Evolutionary conservation across 2,329 filamentous ascomycete genomes (phyloP).

Genomic region (Teratosphaeria epicoccoides): DNA sequence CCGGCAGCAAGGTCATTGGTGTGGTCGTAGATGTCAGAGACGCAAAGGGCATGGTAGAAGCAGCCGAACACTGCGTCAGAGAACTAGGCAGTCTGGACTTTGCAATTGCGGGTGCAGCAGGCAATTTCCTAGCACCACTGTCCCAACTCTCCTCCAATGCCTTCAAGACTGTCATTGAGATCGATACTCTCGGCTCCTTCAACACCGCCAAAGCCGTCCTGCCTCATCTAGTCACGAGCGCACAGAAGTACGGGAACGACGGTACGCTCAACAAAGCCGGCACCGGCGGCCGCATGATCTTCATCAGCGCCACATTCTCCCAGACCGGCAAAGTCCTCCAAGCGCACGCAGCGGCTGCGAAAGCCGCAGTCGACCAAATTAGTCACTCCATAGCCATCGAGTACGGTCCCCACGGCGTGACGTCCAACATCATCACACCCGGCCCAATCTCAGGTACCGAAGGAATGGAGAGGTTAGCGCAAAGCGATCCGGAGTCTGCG

Average conservation of each 20-base stretch:
- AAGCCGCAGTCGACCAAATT: conserved; percentile 81
- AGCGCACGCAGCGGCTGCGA: conserved; percentile 81
- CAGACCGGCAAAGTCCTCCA: conserved; percentile 80
- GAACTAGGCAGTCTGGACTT: conserved; percentile 86
- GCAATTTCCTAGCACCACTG: conserved; percentile 87
- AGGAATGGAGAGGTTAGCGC: conserved; percentile 36
- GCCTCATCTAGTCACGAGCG: conserved; percentile 69
- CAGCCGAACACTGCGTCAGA: conserved; percentile 66
- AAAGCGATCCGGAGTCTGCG: conserved; percentile 20
- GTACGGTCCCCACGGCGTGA: conserved; percentile 77
- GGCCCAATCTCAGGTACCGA: conserved; percentile 82
- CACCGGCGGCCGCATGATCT: conserved; percentile 75
- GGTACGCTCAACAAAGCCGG: conserved; percentile 37
- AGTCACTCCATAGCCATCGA: conserved; percentile 72
- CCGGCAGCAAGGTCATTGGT: conserved; percentile 74
- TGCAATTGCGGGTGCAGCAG: conserved; percentile 87
- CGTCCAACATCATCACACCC: conserved; percentile 79
- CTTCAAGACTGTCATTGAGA: conserved; percentile 92
- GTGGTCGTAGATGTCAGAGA: conserved; percentile 66
- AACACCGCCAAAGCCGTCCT: conserved; percentile 91
- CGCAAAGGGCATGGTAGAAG: conserved; percentile 55
- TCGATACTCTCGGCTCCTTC: conserved; percentile 86
- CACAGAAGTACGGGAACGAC: conserved; percentile 50
- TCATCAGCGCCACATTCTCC: conserved; percentile 83
- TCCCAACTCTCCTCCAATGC: conserved; percentile 73